A percentile compares a stretch with the other conserved stretches of the same genome.
These are phyloP conservation scores for Craspedostauros australis DNA, from an alignment of 108 stramenopile genomes.

Conservation along the genomic window DNA sequence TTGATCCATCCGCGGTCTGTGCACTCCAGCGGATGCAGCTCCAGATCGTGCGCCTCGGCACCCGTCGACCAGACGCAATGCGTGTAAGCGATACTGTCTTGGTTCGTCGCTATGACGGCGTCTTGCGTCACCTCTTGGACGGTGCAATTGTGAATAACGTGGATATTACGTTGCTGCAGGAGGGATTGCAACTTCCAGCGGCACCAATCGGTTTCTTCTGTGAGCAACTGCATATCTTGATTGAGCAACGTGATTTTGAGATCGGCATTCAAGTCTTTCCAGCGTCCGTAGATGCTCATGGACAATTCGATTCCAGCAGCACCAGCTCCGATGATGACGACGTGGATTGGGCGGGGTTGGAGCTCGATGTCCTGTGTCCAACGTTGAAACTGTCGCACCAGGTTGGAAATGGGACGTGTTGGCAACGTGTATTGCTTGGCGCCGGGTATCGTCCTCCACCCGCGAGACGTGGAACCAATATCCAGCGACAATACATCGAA, in stretches of 20 bases:
- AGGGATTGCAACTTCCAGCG: slow-evolving; percentile 33
- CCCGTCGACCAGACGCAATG: slow-evolving; percentile 85
- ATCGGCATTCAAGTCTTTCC: slow-evolving; percentile 27
- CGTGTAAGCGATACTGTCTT: slow-evolving; percentile 46
- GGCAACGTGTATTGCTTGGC: slow-evolving; percentile 64
- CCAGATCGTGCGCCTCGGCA: slow-evolving; percentile 59
- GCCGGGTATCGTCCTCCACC: slow-evolving; percentile 45
- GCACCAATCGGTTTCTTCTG: slow-evolving; percentile 37
- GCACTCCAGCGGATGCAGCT: slow-evolving; percentile 32
- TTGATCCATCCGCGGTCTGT: slow-evolving; percentile 70
- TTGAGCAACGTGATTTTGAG: slow-evolving; percentile 59
- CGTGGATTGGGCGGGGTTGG: background rate
- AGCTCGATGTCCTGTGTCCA: slow-evolving; percentile 17
- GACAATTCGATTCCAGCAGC: slow-evolving; percentile 93
- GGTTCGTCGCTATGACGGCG: slow-evolving; percentile 7
- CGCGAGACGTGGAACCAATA: slow-evolving; percentile 78
- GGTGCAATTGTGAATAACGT: slow-evolving; percentile 40
- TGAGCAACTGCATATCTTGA: slow-evolving; percentile 42
- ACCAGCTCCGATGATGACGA: slow-evolving; percentile 95
- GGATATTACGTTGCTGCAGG: slow-evolving; percentile 49
- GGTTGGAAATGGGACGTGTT: slow-evolving; percentile 76
- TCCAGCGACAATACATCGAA: slow-evolving; percentile 76
- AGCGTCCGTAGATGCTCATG: slow-evolving; percentile 75
- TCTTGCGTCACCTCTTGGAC: slow-evolving; percentile 34
- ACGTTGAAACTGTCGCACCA: slow-evolving; percentile 49